Base-by-base conservation (phyloP, 768 basidiomycete genomes). In the Lactifluus rugatus region DNA sequence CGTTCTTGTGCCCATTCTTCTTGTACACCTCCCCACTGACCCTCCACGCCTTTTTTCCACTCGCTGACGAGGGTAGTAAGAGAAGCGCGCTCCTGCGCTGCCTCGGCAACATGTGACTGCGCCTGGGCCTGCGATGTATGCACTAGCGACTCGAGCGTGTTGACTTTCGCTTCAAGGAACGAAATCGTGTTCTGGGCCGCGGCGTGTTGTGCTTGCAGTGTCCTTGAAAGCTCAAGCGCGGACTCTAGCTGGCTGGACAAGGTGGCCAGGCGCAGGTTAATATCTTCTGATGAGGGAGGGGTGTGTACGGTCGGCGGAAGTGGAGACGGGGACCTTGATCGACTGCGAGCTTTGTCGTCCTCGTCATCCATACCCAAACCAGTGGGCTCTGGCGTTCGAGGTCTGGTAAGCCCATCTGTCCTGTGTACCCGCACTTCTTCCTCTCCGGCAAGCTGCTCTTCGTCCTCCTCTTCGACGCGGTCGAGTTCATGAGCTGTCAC, bases 1-100 rank as follows among this genome's bases (percentile, higher is more conserved):
- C 92, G 77, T 70, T 96, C 93, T 37, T 80, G 75, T 2, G 77
- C 78, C 92, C 92, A 96, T 55, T 88, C 87, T 63, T 89, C 85
- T 64, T 85, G 81, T 32, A 93, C 84, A 28, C 70, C 73, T 36
- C 74, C 79, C 90, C 90, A 93, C 50, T 84, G 81, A 9, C 84
- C 86, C 64, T 93, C 91, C 23, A 93, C 82, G 11, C 73, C 75
- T 66, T 81, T 83, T 69, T 85, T 87, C 89, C 90, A 93, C 42
- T 84, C 81, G 19, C 74, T 71, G 31, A 87, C 72, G 68, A 84
- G 76, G 21, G 74, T 72, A 13, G 76, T 80, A 41, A 84, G 68
- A 0, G 77, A 76, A 34, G 81, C 80, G 13, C 72, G 74, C 54
- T 81, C 77, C 37, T 71, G 55, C 16, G 69, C 71, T 19, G 66